phyloP scores from a whole-genome alignment of 805 yeast species.

The Hanseniaspora mollemarum region DNA sequence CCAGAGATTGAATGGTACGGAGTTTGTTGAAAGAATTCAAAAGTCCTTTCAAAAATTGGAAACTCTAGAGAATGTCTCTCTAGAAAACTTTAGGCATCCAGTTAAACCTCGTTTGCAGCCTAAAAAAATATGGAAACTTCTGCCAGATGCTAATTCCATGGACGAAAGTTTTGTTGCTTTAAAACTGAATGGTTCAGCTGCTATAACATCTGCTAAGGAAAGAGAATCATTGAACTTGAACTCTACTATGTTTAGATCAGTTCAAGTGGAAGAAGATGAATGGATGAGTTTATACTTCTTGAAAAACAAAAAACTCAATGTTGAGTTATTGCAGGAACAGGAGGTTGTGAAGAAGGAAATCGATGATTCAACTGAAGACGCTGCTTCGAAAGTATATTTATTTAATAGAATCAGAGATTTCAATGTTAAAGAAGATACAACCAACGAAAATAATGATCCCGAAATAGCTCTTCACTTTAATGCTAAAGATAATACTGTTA shows the following conservation, averaged over 20 bases:
- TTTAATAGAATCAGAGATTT: conserved; percentile 66
- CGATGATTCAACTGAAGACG: conserved; percentile 30
- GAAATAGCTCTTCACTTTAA: conserved; percentile 61
- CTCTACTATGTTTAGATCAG: conserved; percentile 62
- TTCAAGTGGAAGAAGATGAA: conserved; percentile 55
- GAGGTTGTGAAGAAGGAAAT: conserved; percentile 29
- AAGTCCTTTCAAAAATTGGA: conserved; percentile 58
- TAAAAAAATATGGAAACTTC: conserved; percentile 61
- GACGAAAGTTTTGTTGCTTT: conserved; percentile 62
- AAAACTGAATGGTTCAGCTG: conserved; percentile 47
- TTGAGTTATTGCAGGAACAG: conserved; percentile 32
- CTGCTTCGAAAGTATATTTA: conserved; percentile 42
- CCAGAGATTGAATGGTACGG: conserved; percentile 24
- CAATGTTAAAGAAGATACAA: conserved; percentile 44
- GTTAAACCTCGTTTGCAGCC: conserved; percentile 61
- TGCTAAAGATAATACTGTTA: conserved; percentile 45
- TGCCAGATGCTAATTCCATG: conserved; percentile 86
- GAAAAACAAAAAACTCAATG: conserved; percentile 36
- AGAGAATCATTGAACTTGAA: conserved; percentile 32
- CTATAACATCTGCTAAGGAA: conserved; percentile 30
- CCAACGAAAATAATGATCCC: conserved; percentile 22
- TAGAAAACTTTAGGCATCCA: conserved; percentile 58
- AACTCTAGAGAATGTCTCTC: conserved; percentile 24
- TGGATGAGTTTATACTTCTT: conserved; percentile 60
- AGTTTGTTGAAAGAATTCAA: conserved; percentile 43